These are phyloP conservation scores for Penicillium sp. DNA, from an alignment of 2,329 filamentous ascomycete species.

Conservation along the genomic window DNA sequence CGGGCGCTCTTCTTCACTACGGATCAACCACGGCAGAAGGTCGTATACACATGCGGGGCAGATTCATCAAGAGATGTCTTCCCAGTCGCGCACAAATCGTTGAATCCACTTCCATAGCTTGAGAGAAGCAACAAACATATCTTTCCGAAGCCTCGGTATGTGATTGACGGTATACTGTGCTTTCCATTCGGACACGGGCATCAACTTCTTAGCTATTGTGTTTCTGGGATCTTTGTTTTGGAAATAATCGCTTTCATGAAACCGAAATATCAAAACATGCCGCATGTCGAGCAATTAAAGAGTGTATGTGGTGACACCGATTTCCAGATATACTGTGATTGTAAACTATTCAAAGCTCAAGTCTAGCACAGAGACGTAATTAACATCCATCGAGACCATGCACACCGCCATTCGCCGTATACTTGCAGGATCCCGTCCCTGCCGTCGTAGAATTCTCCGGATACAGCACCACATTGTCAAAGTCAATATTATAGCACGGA, in stretches of 20 bases:
- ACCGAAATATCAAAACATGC: too few relatives aligned
- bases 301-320: too few relatives aligned
- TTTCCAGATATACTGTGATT: too few relatives aligned
- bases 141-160: constrained; percentile 12
- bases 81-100: constrained; percentile 16
- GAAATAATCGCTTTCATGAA: constrained; percentile 13
- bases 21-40: too few relatives aligned
- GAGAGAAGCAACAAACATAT: constrained; percentile 20
- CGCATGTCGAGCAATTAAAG: too few relatives aligned
- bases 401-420: constrained; percentile 39
- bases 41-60: too few relatives aligned
- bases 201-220: constrained; percentile 20
- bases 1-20: too few relatives aligned
- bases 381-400: constrained; percentile 32
- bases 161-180: constrained; percentile 6
- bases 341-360: neutral
- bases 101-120: constrained; percentile 23
- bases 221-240: constrained; percentile 8
- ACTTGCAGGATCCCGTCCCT: constrained; percentile 38
- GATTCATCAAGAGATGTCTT: neutral
- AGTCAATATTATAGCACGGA: constrained; percentile 53
- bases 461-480: constrained; percentile 42
- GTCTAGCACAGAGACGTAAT: neutral
- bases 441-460: constrained; percentile 33
- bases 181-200: constrained; percentile 20